Evolutionary conservation across 75 land plant species (phyloP).

Genomic region (Ceratopteris richardii): DNA sequence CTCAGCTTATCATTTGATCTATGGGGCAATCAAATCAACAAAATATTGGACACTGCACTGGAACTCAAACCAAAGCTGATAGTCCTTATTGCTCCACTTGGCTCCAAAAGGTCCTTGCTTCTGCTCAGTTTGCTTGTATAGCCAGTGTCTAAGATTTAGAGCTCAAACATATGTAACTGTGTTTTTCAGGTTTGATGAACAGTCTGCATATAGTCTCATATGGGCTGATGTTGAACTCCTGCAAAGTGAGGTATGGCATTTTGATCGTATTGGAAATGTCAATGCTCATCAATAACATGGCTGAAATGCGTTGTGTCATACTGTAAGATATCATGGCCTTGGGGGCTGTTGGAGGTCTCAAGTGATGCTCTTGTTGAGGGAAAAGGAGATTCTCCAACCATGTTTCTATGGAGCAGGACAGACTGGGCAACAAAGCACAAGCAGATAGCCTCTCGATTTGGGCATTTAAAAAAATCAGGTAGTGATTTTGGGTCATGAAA

Average conservation of each 20-base stretch:
- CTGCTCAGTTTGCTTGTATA: not conserved
- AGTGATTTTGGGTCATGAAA: no score
- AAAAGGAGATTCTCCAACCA: conserved; percentile 4
- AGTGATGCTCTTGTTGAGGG: not conserved
- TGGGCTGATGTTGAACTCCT: conserved; percentile 1
- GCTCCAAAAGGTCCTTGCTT: not conserved
- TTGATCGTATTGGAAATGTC: not conserved
- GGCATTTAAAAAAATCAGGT: conserved; percentile 4
- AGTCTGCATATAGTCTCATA: not conserved
- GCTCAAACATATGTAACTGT: not conserved
- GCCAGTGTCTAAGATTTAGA: not conserved
- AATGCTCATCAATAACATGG: not conserved
- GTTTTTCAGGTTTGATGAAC: conserved; percentile 1
- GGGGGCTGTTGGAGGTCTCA: conserved; percentile 1
- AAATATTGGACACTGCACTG: not conserved
- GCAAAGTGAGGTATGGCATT: conserved; percentile 1
- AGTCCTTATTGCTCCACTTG: conserved; percentile 5
- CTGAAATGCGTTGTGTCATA: not conserved
- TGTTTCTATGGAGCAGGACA: conserved; percentile 3
- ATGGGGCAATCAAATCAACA: not conserved
- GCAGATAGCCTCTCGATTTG: conserved; percentile 8
- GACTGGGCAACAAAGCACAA: conserved; percentile 3
- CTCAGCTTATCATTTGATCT: conserved; percentile 1
- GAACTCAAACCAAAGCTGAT: conserved; percentile 5
- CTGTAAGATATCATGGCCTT: conserved; percentile 3